Evolutionary conservation across 148 eudicot genomes (phyloP).

Genomic region (Cornus florida): DNA sequence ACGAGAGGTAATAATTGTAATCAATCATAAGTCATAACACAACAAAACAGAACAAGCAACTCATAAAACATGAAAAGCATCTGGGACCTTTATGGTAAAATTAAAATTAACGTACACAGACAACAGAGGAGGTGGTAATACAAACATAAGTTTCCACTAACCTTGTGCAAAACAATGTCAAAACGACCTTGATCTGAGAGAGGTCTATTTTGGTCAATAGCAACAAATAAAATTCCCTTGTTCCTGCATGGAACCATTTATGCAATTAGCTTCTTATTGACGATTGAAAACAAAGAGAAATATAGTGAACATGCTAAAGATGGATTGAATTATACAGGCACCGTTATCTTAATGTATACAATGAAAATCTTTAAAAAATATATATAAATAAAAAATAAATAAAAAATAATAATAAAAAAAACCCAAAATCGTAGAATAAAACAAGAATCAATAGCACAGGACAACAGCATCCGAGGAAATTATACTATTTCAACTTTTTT

Average conservation of each 20-base stretch:
- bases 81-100: neutral
- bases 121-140: neutral
- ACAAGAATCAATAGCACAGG: neutral
- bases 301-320: neutral
- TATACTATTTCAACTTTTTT: neutral
- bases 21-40: no score
- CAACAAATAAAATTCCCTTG: slow-evolving; percentile 83
- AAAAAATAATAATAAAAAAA: no score
- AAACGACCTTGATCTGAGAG: slow-evolving; percentile 97
- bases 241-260: slow-evolving; percentile 48
- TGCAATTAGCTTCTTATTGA: slow-evolving; percentile 1
- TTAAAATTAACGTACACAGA: neutral
- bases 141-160: slow-evolving; percentile 21
- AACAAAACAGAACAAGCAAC: no score
- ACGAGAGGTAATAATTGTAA: no score
- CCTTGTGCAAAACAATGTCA: slow-evolving; percentile 93
- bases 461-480: neutral
- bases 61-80: neutral
- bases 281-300: neutral
- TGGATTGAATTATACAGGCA: neutral
- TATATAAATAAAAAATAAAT: no score
- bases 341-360: neutral
- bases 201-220: slow-evolving; percentile 76
- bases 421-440: no score
- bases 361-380: neutral